Evolutionary conservation across 352 stramenopile genomes (phyloP).

Genomic region (Phytophthora lateralis): DNA sequence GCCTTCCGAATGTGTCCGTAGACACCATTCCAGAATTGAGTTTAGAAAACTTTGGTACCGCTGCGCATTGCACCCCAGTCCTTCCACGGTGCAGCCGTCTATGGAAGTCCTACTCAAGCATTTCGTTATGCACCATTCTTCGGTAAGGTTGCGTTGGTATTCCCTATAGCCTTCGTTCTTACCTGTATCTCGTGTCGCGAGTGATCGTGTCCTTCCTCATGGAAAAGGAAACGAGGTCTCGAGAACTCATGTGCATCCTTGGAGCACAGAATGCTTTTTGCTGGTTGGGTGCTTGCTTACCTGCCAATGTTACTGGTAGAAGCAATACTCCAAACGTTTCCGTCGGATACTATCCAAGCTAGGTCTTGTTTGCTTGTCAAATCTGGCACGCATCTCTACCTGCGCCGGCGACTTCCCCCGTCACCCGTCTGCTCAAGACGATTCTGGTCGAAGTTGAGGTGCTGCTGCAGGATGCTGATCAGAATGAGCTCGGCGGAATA

Average conservation of each 20-base stretch:
- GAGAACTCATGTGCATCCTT: constrained; percentile 94
- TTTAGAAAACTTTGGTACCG: constrained; percentile 44
- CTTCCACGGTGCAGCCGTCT: constrained; percentile 54
- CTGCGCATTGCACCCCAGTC: constrained; percentile 68
- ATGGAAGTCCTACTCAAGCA: constrained; percentile 50
- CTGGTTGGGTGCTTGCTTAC: constrained; percentile 84
- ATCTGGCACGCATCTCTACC: constrained; percentile 13
- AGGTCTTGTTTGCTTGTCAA: not conserved
- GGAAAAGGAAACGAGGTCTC: constrained; percentile 92
- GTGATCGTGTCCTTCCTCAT: constrained; percentile 90
- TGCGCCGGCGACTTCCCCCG: constrained; percentile 26
- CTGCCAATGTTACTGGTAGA: constrained; percentile 54
- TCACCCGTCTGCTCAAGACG: constrained; percentile 26
- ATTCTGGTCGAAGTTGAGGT: constrained; percentile 44
- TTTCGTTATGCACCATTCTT: constrained; percentile 82
- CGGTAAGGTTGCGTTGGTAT: constrained; percentile 72
- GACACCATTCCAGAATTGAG: constrained; percentile 41
- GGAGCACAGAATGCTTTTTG: constrained; percentile 76
- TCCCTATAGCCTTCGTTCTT: constrained; percentile 92
- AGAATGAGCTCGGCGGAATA: constrained; percentile 58
- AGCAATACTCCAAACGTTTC: constrained; percentile 51
- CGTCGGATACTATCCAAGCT: not conserved
- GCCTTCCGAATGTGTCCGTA: constrained; percentile 24
- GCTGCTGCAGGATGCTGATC: constrained; percentile 55
- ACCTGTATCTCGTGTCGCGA: constrained; percentile 91